Base-by-base conservation (phyloP, 331 rosid species). In the Ulmus americana region DNA sequence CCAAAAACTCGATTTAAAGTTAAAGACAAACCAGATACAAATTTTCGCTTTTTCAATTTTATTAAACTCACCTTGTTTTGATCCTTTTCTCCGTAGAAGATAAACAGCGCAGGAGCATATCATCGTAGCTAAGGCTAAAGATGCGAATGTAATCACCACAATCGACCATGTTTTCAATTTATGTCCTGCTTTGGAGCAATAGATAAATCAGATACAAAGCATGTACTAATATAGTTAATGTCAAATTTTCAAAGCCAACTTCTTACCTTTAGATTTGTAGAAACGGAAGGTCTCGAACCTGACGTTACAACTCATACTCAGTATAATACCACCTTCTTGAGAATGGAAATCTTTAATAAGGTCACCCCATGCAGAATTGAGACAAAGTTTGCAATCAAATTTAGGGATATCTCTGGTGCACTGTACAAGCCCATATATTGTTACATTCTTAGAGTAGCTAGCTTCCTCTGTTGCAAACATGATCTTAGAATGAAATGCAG, bases 221-320 rank as follows among this genome's bases (percentile, higher is more conserved):
- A 10, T 13, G 7, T 10, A 6, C 14, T 3, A 7, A 11, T 3
- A 48, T 11, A 11, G 14, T 11, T 1, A 48, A 16, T 8, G n/a
- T 6, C 28, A 45, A 44, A 61, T 46, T 10, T 12, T 20, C 1
- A 4, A 63, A 2, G 18, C 43, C 67, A 6, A 48, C 4, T n/a
- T 8, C 7, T 50, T 65, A 65, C 70, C 70, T 65, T 52, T 40
- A 50, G 51, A 50, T 6, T 48, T 28, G 11, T 59, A 68, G 63
- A 79, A 79, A 16, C 14, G 55, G 38, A 22, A 65, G 10, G 68
- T 16, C n/a, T 75, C 84, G 22, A 20, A 75, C 28, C 73, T 44
- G 39, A 68, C 14, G 16, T 35, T 43, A 22, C 76, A 80, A 28
- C 39, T 80, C 2, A 61, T 69, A 35, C 10, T 16, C 16, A 46